phyloP scores from a whole-genome alignment of 208 protist genomes.

The Acanthamoeba triangularis region DNA sequence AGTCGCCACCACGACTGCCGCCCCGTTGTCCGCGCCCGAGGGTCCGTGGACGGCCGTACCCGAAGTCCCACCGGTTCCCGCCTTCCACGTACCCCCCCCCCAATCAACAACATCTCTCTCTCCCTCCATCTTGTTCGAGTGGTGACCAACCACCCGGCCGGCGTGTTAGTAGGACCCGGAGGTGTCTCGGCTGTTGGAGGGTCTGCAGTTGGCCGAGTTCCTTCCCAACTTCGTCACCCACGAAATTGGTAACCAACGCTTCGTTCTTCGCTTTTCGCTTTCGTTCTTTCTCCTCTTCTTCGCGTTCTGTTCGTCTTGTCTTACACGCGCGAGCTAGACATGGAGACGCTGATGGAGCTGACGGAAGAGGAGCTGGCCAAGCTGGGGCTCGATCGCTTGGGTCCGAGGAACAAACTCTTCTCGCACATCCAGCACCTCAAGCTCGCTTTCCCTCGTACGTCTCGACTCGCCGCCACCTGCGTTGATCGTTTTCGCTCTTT shows the following conservation, averaged over 20 bases:
- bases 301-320: background rate
- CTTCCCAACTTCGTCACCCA: background rate
- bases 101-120: background rate
- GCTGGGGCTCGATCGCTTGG: background rate
- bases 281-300: background rate
- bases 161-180: background rate
- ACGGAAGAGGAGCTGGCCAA: constrained; percentile 41
- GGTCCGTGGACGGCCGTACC: background rate
- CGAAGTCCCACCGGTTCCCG: background rate
- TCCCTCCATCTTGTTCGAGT: background rate
- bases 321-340: background rate
- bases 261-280: background rate
- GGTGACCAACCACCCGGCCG: too few relatives aligned
- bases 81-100: background rate
- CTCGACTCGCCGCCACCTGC: background rate
- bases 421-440: constrained; percentile 49
- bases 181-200: background rate
- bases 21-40: background rate
- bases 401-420: constrained; percentile 1
- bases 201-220: constrained; percentile 1
- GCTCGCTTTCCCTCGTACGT: constrained; percentile 5
- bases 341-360: constrained; percentile 29
- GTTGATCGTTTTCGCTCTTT: too few relatives aligned
- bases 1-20: background rate
- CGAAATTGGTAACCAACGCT: background rate